phyloP scores from a whole-genome alignment of 2,329 filamentous ascomycete genomes.

The Xylaria sp. region DNA sequence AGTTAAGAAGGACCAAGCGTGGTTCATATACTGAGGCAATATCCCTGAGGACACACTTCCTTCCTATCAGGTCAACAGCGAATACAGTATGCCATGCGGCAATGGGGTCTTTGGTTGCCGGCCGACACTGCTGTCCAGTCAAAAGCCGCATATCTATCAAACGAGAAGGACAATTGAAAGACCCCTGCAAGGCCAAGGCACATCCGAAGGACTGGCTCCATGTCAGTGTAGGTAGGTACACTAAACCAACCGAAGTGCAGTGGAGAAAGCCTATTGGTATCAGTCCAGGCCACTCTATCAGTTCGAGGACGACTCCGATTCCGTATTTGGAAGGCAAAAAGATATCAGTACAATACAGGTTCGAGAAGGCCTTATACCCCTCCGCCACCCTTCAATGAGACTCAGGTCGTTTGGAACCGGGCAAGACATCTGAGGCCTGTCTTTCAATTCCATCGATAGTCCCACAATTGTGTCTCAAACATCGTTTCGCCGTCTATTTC shows the following conservation, averaged over 20 bases:
- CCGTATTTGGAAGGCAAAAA: constrained; percentile 36
- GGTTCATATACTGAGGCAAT: constrained; percentile 33
- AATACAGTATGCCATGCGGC: background rate
- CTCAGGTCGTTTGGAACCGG: background rate
- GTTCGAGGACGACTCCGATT: constrained; percentile 25
- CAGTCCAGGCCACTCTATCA: constrained; percentile 14
- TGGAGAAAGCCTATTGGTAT: constrained; percentile 9
- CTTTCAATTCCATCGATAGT: background rate
- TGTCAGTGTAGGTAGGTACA: background rate
- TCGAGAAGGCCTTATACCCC: background rate
- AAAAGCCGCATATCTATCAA: constrained; percentile 13
- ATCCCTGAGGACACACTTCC: constrained; percentile 2
- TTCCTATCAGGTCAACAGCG: background rate
- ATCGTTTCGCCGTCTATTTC: background rate
- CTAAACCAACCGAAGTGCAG: constrained; percentile 8
- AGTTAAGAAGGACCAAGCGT: constrained; percentile 21
- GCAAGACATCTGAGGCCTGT: background rate
- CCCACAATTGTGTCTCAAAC: background rate
- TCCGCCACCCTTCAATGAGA: background rate
- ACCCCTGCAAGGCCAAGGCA: constrained; percentile 22
- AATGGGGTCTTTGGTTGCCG: background rate
- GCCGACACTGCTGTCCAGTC: constrained; percentile 5
- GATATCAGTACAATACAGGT: constrained; percentile 1
- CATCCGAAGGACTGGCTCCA: constrained; percentile 33
- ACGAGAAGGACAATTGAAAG: constrained; percentile 10